Percentiles rank a stretch among this genome's conserved stretches.
phyloP scores from a whole-genome alignment of 2,329 filamentous ascomycete genomes.

The Colletotrichum sansevieriae region DNA sequence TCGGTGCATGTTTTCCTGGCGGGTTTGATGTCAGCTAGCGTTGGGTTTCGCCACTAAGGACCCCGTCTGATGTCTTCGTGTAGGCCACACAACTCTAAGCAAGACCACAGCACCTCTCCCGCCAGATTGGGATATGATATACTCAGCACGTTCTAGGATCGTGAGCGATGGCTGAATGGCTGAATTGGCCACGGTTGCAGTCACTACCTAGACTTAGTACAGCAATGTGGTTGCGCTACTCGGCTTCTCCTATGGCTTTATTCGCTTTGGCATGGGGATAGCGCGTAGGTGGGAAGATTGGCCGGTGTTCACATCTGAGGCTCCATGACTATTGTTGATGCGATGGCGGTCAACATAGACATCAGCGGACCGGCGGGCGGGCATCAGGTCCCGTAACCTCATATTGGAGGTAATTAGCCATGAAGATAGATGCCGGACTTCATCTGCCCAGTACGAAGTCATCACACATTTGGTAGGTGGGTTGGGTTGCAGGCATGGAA shows the following conservation, averaged over 20 bases:
- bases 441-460: too few species aligned
- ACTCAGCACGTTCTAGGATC: background rate
- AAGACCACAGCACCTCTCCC: background rate
- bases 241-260: background rate
- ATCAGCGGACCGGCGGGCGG: background rate
- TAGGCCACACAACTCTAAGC: slow-evolving; percentile 4
- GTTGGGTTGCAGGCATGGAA: slow-evolving; percentile 23
- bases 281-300: slow-evolving; percentile 5
- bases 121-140: background rate
- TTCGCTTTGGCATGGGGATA: background rate
- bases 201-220: background rate
- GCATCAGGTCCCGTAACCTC: background rate
- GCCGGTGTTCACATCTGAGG: slow-evolving; percentile 1
- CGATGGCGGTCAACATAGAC: slow-evolving; percentile 10
- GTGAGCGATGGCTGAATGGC: slow-evolving; percentile 20
- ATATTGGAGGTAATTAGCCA: too few species aligned
- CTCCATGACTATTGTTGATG: slow-evolving; percentile 27
- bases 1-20: slow-evolving; percentile 17
- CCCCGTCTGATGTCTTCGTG: slow-evolving; percentile 32
- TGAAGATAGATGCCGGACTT: background rate
- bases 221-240: slow-evolving; percentile 3
- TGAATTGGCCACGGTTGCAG: slow-evolving; percentile 5
- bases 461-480: slow-evolving; percentile 18
- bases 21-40: slow-evolving; percentile 28
- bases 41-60: slow-evolving; percentile 26